Evolutionary conservation across 2,329 filamentous ascomycete genomes (phyloP).

Genomic region (Calonectria pauciramosa): DNA sequence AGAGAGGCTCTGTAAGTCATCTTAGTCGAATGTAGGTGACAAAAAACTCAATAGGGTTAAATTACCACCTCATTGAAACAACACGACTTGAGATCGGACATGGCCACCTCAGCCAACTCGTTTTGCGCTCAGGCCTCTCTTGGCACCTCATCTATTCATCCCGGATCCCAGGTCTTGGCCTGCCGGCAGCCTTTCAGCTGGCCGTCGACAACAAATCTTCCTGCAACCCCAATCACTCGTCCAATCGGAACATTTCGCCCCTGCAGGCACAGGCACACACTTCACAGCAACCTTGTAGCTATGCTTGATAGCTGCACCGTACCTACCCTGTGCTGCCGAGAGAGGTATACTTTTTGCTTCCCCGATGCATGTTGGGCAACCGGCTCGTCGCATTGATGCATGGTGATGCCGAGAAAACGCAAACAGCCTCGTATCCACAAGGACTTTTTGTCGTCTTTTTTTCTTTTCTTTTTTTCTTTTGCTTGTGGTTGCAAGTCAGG

Average conservation of each 20-base stretch:
- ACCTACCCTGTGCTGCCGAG: background rate
- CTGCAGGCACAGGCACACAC: background rate
- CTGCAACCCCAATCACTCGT: background rate
- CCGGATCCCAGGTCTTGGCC: background rate
- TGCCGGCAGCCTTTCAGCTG: background rate
- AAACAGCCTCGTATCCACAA: background rate
- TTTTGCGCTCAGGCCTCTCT: background rate
- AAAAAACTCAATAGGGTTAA: background rate
- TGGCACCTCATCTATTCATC: background rate
- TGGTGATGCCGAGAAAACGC: background rate
- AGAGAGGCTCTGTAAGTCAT: background rate
- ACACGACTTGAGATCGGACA: background rate
- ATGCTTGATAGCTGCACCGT: background rate
- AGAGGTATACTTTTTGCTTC: background rate
- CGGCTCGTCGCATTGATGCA: background rate
- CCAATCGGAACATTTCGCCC: constrained; percentile 1
- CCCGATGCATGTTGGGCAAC: background rate
- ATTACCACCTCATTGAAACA: background rate
- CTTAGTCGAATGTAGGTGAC: background rate
- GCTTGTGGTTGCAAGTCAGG: background rate
- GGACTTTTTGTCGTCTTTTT: background rate
- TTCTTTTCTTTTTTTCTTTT: background rate
- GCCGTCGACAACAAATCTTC: constrained; percentile 4
- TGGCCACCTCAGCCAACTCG: background rate
- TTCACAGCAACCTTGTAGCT: background rate